Conservation (phyloP, 208 protist species). For the Trypanosoma lewisi region DNA sequence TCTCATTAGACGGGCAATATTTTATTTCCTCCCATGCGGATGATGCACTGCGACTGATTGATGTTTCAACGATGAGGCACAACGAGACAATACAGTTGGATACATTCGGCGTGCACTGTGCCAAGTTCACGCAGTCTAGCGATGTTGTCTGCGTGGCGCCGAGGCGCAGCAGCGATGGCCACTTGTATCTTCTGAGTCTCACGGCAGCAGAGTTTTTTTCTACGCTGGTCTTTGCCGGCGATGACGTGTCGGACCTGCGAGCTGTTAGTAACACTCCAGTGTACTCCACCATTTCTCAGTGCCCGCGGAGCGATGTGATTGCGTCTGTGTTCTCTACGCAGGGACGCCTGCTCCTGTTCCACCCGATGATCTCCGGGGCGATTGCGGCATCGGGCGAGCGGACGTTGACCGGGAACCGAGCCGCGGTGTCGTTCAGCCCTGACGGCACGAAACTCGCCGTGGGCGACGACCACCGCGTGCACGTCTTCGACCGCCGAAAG, state of each 20-base stretch:
- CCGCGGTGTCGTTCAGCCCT: slow-evolving; percentile 46
- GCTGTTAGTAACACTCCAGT: slow-evolving; percentile 51
- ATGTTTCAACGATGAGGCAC: slow-evolving; percentile 50
- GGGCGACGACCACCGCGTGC: slow-evolving; percentile 57
- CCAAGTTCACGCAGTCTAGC: slow-evolving; percentile 69
- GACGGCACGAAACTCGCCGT: slow-evolving; percentile 59
- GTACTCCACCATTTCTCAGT: slow-evolving; percentile 68
- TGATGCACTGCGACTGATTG: slow-evolving; percentile 68
- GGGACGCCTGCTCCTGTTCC: slow-evolving; percentile 62
- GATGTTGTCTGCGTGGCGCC: slow-evolving; percentile 64
- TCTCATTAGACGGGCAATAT: slow-evolving; percentile 62
- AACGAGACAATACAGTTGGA: slow-evolving; percentile 55
- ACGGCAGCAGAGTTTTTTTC: slow-evolving; percentile 64
- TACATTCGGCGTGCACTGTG: slow-evolving; percentile 55
- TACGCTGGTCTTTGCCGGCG: slow-evolving; percentile 67
- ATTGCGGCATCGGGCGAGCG: slow-evolving; percentile 55
- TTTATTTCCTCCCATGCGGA: slow-evolving; percentile 76
- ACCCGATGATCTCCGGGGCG: slow-evolving; percentile 74
- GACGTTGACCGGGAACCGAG: slow-evolving; percentile 34
- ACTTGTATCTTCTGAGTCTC: slow-evolving; percentile 77
- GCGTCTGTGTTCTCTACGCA: slow-evolving; percentile 51
- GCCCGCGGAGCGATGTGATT: slow-evolving; percentile 58
- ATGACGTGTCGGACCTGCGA: slow-evolving; percentile 38
- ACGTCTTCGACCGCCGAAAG: slow-evolving; percentile 58
- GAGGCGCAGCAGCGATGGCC: slow-evolving; percentile 65